A percentile compares a stretch with the other conserved stretches of the same genome.
These are phyloP conservation scores for Nothophytophthora sp. DNA, from an alignment of 352 stramenopile species.

Conservation along the genomic window DNA sequence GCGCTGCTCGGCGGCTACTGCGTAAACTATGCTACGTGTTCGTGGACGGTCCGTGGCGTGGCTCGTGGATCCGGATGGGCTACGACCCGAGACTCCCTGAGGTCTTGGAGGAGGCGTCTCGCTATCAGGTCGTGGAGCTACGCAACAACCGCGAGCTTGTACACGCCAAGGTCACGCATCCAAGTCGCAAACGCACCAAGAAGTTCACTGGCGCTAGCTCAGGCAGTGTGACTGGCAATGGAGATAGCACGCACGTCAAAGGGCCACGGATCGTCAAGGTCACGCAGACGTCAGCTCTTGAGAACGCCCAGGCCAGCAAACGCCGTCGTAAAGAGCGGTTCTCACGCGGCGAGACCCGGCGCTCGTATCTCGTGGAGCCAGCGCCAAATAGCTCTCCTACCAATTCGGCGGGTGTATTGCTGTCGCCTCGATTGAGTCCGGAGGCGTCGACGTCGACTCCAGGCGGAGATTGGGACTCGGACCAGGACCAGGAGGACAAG, in stretches of 20 bases:
- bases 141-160: conserved; percentile 83
- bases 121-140: conserved; percentile 79
- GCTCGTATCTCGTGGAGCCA: conserved; percentile 60
- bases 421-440: conserved; percentile 13
- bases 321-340: conserved; percentile 71
- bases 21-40: conserved; percentile 85
- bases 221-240: conserved; percentile 22
- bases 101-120: conserved; percentile 36
- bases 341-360: conserved; percentile 55
- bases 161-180: conserved; percentile 74
- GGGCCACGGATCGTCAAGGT: conserved; percentile 73
- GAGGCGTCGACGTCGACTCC: conserved; percentile 17
- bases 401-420: conserved; percentile 1
- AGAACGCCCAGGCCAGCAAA: conserved; percentile 66
- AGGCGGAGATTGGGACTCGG: conserved; percentile 46
- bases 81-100: conserved; percentile 60
- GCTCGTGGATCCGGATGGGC: conserved; percentile 82
- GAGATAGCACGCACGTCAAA: conserved; percentile 52
- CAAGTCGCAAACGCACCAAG: conserved; percentile 64
- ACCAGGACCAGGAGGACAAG: conserved; percentile 42
- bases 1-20: conserved; percentile 59
- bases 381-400: conserved; percentile 1
- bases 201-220: conserved; percentile 41
- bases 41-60: conserved; percentile 79
- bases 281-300: conserved; percentile 65